phyloP scores from a whole-genome alignment of 2,329 filamentous ascomycete species.

The Myriosclerotinia scirpicola region DNA sequence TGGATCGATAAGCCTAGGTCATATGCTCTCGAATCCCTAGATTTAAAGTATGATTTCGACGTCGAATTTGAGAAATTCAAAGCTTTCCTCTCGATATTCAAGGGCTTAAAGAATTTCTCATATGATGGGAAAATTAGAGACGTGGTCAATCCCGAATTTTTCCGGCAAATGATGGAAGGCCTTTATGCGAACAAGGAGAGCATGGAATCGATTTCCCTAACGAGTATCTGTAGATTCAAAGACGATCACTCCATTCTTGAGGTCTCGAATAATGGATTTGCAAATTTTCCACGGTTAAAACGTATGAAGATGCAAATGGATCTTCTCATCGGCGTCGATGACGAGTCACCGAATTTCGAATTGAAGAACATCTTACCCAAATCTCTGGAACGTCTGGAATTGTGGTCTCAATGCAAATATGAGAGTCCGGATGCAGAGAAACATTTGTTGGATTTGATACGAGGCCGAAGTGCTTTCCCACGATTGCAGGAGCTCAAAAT shows the following conservation, averaged over 20 bases:
- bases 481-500: neutral
- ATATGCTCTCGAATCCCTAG: neutral
- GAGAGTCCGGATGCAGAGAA: neutral
- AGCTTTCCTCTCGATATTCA: neutral
- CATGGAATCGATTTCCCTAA: neutral
- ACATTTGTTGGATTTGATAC: neutral
- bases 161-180: neutral
- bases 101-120: neutral
- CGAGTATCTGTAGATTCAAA: neutral
- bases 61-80: accelerated
- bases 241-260: neutral
- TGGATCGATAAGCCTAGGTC: accelerated
- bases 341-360: neutral
- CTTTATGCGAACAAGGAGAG: neutral
- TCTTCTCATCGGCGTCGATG: neutral
- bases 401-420: neutral
- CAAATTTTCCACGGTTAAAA: neutral
- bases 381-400: neutral
- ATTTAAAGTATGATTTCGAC: neutral
- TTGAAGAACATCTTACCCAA: neutral
- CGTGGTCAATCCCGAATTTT: neutral
- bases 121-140: neutral
- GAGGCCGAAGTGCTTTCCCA: neutral
- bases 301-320: neutral
- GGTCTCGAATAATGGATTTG: neutral